Evolutionary conservation across 2,329 filamentous ascomycete genomes (phyloP).

Genomic region (Phaeosphaeria sp.): DNA sequence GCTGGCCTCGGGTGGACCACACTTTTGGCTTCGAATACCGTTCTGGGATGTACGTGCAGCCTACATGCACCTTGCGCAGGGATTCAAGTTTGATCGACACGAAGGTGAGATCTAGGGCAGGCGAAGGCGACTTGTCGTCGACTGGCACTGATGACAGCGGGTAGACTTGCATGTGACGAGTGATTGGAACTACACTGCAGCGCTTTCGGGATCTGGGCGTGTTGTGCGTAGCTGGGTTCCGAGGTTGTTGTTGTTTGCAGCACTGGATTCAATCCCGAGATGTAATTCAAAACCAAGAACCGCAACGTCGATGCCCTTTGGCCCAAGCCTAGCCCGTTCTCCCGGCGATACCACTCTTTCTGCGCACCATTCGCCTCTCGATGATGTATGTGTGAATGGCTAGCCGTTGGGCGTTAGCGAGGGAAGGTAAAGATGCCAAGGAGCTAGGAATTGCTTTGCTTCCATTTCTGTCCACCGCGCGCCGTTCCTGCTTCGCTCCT

Average conservation of each 20-base stretch:
- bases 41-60: background rate
- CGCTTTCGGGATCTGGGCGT: background rate
- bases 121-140: conserved; percentile 3
- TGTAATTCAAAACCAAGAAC: background rate
- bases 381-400: background rate
- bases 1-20: background rate
- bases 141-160: background rate
- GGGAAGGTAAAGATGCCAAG: conserved; percentile 1
- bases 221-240: too few species aligned
- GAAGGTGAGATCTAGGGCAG: conserved; percentile 10
- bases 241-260: background rate
- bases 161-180: background rate
- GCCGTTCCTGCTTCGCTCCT: conserved; percentile 11
- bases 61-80: conserved; percentile 10
- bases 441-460: conserved; percentile 15
- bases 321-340: background rate
- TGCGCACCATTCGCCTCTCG: conserved; percentile 1
- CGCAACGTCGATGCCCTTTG: background rate
- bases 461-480: conserved; percentile 13
- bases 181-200: background rate
- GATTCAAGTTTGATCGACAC: conserved; percentile 7
- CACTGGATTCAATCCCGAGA: background rate
- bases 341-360: background rate
- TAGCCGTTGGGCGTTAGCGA: conserved; percentile 4
- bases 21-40: background rate